Conservation (phyloP, 768 basidiomycete genomes). For the Amanita polypyramis region DNA sequence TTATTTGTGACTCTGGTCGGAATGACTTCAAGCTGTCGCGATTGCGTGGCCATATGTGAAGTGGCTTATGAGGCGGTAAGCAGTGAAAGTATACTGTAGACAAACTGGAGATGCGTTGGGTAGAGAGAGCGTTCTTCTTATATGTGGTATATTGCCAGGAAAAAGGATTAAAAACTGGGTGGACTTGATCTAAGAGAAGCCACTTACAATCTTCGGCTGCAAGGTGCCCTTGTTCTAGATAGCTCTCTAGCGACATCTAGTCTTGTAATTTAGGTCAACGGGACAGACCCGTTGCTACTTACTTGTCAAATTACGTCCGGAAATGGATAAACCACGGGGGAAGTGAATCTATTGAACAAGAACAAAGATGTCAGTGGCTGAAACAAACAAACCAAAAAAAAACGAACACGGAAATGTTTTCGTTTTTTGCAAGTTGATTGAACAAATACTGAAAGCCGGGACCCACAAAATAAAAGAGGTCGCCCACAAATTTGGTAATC, state of each 20-base stretch:
- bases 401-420: neutral
- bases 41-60: neutral
- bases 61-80: neutral
- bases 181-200: too few species aligned
- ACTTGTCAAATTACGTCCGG: neutral
- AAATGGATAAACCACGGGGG: neutral
- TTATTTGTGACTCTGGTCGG: too few species aligned
- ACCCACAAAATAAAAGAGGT: slow-evolving; percentile 28
- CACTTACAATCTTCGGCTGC: too few species aligned
- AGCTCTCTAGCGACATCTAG: too few species aligned
- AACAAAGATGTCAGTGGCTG: neutral
- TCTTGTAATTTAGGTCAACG: neutral
- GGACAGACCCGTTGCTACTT: too few species aligned
- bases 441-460: too few species aligned
- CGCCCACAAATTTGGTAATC: slow-evolving; percentile 18
- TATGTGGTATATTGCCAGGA: neutral
- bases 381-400: neutral
- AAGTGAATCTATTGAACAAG: neutral
- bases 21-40: neutral
- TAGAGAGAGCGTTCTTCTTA: neutral
- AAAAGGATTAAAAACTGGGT: too few species aligned
- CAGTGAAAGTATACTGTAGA: neutral
- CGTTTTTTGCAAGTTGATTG: too few species aligned
- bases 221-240: too few species aligned
- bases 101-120: neutral